Evolutionary conservation across 768 basidiomycete genomes (phyloP).

Genomic region (Xerocomellus intermedius): DNA sequence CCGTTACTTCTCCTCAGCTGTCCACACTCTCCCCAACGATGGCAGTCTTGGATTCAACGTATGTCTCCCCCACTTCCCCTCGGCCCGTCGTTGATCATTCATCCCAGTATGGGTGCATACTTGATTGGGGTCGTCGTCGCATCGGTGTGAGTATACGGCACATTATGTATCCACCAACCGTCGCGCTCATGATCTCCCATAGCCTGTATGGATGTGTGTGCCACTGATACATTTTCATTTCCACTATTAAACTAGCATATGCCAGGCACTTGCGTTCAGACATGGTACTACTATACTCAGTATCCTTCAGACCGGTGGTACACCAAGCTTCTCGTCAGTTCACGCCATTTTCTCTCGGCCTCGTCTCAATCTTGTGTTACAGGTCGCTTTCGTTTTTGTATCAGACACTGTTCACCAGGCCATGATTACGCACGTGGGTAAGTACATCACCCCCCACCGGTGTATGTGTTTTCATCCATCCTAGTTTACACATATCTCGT

Average conservation of each 20-base stretch:
- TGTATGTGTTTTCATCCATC: not conserved
- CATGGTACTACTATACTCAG: constrained; percentile 51
- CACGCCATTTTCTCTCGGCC: not conserved
- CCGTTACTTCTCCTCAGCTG: no score
- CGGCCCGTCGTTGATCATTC: not conserved
- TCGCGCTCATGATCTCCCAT: not conserved
- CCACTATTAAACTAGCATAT: not conserved
- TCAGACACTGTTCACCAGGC: constrained; percentile 56
- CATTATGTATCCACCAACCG: not conserved
- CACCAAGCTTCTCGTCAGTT: constrained; percentile 44
- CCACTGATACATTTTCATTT: not conserved
- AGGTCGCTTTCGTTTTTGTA: constrained; percentile 50
- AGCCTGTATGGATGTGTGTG: constrained; percentile 53
- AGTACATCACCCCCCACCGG: not conserved
- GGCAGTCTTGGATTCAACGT: constrained; percentile 35
- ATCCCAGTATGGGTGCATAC: constrained; percentile 46
- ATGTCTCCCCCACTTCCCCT: constrained; percentile 2
- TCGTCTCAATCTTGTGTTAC: not conserved
- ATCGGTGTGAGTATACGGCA: constrained; percentile 38
- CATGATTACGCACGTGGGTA: constrained; percentile 52
- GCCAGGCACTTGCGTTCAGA: constrained; percentile 55
- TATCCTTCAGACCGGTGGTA: constrained; percentile 53
- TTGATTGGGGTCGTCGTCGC: constrained; percentile 51
- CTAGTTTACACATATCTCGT: constrained; percentile 50
- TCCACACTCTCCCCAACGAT: constrained; percentile 5